A percentile compares a stretch with the other conserved stretches of the same genome.
phyloP scores from a whole-genome alignment of 108 stramenopile genomes.

The Mediolabrus comicus region DNA sequence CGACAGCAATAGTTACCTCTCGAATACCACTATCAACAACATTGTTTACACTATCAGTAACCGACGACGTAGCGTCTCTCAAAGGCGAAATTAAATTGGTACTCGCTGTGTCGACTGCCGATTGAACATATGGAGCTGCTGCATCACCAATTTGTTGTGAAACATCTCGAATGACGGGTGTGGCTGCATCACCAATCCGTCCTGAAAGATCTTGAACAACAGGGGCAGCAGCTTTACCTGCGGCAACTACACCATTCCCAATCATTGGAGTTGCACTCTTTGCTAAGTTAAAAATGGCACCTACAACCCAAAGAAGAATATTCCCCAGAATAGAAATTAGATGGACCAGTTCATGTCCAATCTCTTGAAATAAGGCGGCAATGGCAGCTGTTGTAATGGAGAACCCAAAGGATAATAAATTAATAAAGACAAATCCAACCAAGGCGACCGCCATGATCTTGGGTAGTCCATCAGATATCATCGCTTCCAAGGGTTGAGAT shows the following conservation, averaged over 20 bases:
- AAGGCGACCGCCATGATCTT: background rate
- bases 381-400: background rate
- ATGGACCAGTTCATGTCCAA: background rate
- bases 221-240: slow-evolving; percentile 3
- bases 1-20: background rate
- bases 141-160: background rate
- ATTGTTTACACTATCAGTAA: background rate
- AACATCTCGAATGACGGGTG: background rate
- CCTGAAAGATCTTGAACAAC: background rate
- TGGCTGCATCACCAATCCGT: background rate
- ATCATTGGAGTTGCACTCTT: background rate
- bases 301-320: background rate
- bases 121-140: slow-evolving; percentile 1
- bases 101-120: background rate
- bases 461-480: background rate
- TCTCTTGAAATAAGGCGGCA: slow-evolving; percentile 1
- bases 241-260: slow-evolving; percentile 1
- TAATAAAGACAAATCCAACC: background rate
- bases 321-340: background rate
- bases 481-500: too few species aligned
- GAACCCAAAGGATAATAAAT: background rate
- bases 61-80: background rate
- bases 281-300: background rate
- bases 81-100: background rate
- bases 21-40: background rate